phyloP scores from a whole-genome alignment of 2,329 filamentous ascomycete species.

The Trichoderma semiorbis region DNA sequence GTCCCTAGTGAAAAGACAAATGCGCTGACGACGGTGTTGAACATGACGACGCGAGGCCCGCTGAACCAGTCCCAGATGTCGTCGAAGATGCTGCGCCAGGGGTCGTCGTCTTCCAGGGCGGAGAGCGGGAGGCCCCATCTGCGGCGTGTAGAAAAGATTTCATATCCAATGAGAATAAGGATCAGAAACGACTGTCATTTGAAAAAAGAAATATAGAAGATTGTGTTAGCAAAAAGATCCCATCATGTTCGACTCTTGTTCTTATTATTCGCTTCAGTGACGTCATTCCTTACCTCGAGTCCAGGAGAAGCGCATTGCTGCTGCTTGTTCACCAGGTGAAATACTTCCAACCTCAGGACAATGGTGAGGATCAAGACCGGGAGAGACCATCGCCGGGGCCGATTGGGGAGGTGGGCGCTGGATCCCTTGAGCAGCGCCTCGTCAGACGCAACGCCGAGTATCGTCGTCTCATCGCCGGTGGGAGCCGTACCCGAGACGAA shows the following conservation, averaged over 20 bases:
- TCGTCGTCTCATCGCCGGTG: slow-evolving; percentile 21
- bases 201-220: not conserved
- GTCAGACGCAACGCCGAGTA: slow-evolving; percentile 19
- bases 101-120: slow-evolving; percentile 42
- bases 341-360: slow-evolving; percentile 46
- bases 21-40: slow-evolving; percentile 36
- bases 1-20: slow-evolving; percentile 42
- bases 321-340: slow-evolving; percentile 43
- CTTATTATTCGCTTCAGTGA: not conserved
- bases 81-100: slow-evolving; percentile 46
- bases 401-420: slow-evolving; percentile 38
- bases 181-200: slow-evolving; percentile 45
- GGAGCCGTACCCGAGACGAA: slow-evolving; percentile 34
- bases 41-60: slow-evolving; percentile 37
- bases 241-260: not conserved
- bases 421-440: slow-evolving; percentile 34
- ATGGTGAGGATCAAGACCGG: slow-evolving; percentile 43
- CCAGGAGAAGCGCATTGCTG: slow-evolving; percentile 51
- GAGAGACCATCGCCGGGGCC: slow-evolving; percentile 46
- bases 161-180: slow-evolving; percentile 42
- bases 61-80: slow-evolving; percentile 47
- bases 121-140: slow-evolving; percentile 30
- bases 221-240: not conserved
- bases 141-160: slow-evolving; percentile 38
- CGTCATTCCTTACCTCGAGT: slow-evolving; percentile 40